A percentile compares a stretch with the other conserved stretches of the same genome.
Evolutionary conservation across 371 early-diverging fungal species (phyloP).

Genomic region (Capillidium heterosporum): DNA sequence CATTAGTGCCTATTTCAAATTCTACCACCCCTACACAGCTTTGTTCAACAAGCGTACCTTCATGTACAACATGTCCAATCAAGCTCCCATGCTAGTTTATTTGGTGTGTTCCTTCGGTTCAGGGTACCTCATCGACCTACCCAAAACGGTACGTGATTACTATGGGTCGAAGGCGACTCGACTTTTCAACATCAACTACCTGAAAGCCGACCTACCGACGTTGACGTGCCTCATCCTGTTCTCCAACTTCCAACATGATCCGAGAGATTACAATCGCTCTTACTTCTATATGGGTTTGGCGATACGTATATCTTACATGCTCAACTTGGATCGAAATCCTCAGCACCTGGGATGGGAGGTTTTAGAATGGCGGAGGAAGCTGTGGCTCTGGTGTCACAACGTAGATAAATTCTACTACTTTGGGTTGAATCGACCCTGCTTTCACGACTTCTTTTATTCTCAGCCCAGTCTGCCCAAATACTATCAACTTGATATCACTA

Average conservation of each 20-base stretch:
- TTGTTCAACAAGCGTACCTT: neutral
- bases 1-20: no score
- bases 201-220: neutral
- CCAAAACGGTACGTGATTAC: neutral
- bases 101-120: neutral
- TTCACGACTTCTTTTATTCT: neutral
- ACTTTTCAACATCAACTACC: no score
- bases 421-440: conserved; percentile 1
- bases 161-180: neutral
- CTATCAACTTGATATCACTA: no score
- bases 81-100: no score
- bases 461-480: neutral
- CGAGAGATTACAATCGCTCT: neutral
- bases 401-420: conserved; percentile 1
- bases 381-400: conserved; percentile 3
- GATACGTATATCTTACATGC: neutral
- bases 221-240: neutral
- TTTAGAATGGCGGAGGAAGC: neutral
- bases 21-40: no score
- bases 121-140: neutral
- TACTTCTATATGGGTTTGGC: conserved; percentile 1
- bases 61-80: neutral
- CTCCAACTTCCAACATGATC: neutral
- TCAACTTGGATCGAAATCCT: neutral
- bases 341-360: neutral